phyloP scores from a whole-genome alignment of 306 rosid genomes.

The Arachis hypogaea region DNA sequence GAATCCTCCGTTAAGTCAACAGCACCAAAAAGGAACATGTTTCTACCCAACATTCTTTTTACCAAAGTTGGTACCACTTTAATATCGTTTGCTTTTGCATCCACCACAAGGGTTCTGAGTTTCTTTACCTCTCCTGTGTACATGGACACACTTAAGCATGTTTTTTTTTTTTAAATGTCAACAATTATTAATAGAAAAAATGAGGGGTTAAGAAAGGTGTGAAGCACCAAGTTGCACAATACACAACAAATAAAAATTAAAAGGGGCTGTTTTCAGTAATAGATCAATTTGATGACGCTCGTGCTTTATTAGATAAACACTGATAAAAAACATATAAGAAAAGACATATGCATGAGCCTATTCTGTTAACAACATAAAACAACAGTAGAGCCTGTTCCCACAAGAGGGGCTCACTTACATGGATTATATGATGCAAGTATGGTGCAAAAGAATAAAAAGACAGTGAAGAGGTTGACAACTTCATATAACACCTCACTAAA shows the following conservation, averaged over 20 bases:
- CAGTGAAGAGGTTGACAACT: not conserved
- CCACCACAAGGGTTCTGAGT: slow-evolving; percentile 59
- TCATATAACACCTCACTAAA: not conserved
- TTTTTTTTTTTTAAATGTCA: slow-evolving; percentile 2
- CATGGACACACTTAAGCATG: slow-evolving; percentile 5
- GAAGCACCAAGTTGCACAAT: not conserved
- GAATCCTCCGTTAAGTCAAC: slow-evolving; percentile 66
- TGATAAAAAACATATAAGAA: slow-evolving; percentile 7
- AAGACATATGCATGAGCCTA: not conserved
- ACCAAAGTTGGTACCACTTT: slow-evolving; percentile 61
- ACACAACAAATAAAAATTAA: not conserved
- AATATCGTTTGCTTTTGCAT: slow-evolving; percentile 54
- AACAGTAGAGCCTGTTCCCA: not conserved
- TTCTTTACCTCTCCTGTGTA: slow-evolving; percentile 73
- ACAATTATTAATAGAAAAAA: not conserved
- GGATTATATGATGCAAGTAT: not conserved
- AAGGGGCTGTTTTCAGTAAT: not conserved
- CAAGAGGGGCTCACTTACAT: too few species aligned
- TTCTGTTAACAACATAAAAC: not conserved
- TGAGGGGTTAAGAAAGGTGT: not conserved
- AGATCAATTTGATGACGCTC: slow-evolving; percentile 10
- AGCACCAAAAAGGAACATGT: slow-evolving; percentile 72
- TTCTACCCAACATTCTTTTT: slow-evolving; percentile 72
- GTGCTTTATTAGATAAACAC: not conserved
- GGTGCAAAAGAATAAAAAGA: slow-evolving; percentile 2